Evolutionary conservation across 176 grass and related monocot species (phyloP).

Genomic region (Thinopyrum elongatum): DNA sequence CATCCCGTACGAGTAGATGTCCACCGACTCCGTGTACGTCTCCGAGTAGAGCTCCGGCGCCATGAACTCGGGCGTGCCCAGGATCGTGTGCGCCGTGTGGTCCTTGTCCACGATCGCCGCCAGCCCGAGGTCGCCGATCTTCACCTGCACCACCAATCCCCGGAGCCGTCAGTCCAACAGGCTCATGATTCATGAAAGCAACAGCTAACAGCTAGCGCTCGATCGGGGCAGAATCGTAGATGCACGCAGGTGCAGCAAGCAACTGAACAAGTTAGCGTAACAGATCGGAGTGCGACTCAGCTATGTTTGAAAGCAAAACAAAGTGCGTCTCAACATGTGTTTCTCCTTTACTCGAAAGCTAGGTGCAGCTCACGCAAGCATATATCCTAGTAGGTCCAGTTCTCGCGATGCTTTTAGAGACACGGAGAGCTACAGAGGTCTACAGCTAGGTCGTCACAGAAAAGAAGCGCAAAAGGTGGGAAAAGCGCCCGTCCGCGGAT

Average conservation of each 20-base stretch:
- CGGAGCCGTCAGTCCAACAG: not conserved
- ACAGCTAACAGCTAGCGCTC: not conserved
- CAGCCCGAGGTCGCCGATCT: conserved; percentile 95
- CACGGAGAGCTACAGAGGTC: conserved; percentile 25
- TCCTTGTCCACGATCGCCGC: conserved; percentile 81
- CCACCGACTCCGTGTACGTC: conserved; percentile 92
- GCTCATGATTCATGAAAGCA: conserved; percentile 27
- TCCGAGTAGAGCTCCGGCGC: conserved; percentile 95
- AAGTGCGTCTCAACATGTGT: conserved; percentile 30
- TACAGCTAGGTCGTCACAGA: conserved; percentile 22
- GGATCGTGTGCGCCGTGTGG: conserved; percentile 78
- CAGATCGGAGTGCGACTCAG: conserved; percentile 22
- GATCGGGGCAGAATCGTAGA: not conserved
- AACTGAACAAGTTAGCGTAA: not conserved
- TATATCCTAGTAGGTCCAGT: not conserved
- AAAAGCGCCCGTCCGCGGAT: not conserved
- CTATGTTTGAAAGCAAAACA: not conserved
- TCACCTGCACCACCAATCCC: conserved; percentile 43
- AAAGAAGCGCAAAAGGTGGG: conserved; percentile 32
- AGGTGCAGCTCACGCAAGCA: conserved; percentile 13
- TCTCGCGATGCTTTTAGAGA: conserved; percentile 16
- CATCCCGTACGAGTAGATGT: conserved; percentile 97
- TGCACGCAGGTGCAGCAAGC: not conserved
- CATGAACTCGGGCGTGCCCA: conserved; percentile 99
- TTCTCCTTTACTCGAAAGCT: conserved; percentile 45